Evolutionary conservation across 768 basidiomycete genomes (phyloP), one percentile per base, ranked within the genome.

Genomic region (Hirschioporus abietinus): DNA sequence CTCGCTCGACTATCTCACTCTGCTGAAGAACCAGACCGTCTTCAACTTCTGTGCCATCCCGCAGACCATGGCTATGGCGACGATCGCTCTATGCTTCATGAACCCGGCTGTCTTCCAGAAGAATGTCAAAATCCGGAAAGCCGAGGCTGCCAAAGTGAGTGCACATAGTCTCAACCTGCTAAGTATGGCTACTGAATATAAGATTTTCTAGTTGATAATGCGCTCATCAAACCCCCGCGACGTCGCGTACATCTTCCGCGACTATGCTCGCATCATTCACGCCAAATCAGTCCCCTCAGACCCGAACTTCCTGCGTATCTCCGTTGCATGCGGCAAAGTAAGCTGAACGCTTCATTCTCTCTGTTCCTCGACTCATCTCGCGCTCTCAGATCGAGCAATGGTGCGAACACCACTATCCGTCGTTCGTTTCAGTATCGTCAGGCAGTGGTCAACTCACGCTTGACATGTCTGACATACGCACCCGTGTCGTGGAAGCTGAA

Each of bases 31-130:
- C 78, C 96, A 98, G 79, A 91, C 84, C 66, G 88, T 97, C 23
- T 99, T 99, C 83, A 92, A 92, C 74, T 98, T 99, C 78, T 95
- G 93, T 71, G 94, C 96, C 0, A 92, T 99, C 67, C 96, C 96
- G 7, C 92, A 89, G 20, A 85, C 89, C 15, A 98, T 99, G 96
- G 95, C 96, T 0, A 90, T 99, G 69, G 96, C 96, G 10, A 99
- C 96, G 8, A 83, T 99, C 24, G 86, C 89, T 63, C 77, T 93
- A 60, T 96, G 95, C 76, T 98, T 95, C 80, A 95, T 93, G 92
- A 99, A 99, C 78, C 85, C 86, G 8, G 80, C 79, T 8, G 91
- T 98, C 84, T 87, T 98, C 77, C 84, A 90, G 70, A 78, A 84
- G 72, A 96, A 97, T 74, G 88, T 97, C 75, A 99, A 99, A 79